These are phyloP conservation scores for Termitomyces sp. DNA, from an alignment of 768 basidiomycete species.

Conservation along the genomic window DNA sequence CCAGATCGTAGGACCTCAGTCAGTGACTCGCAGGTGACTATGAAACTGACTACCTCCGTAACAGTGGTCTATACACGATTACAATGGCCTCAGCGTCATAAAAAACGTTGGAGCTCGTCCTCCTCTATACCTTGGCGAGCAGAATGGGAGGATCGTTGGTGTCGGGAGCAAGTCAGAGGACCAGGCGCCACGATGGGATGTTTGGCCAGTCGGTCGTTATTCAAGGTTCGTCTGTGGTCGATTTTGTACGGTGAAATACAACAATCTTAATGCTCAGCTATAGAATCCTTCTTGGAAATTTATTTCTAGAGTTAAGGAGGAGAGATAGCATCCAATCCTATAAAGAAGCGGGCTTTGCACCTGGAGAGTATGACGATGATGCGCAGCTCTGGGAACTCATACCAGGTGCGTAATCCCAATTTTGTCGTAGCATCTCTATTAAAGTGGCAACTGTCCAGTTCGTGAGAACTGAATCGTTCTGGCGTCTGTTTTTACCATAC, in stretches of 20 bases:
- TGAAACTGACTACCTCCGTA: not conserved
- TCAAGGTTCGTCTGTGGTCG: slow-evolving; percentile 1
- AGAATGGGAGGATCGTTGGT: slow-evolving; percentile 4
- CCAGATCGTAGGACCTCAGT: not conserved
- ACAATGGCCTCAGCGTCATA: slow-evolving; percentile 7
- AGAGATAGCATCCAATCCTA: not conserved
- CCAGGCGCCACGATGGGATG: slow-evolving; percentile 7
- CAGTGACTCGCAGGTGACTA: not conserved
- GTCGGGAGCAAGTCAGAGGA: slow-evolving; percentile 2
- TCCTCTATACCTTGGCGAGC: slow-evolving; percentile 6
- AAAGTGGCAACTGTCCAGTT: not conserved
- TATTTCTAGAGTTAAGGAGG: slow-evolving; percentile 4
- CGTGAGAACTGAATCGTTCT: not conserved
- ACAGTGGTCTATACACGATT: slow-evolving; percentile 6
- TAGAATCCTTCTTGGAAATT: slow-evolving; percentile 6
- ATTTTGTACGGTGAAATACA: not conserved
- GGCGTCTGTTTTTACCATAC: not conserved
- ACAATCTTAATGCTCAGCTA: not conserved
- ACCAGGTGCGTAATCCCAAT: not conserved
- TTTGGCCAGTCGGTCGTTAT: slow-evolving; percentile 8
- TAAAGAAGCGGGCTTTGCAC: slow-evolving; percentile 8
- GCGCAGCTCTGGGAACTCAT: slow-evolving; percentile 6
- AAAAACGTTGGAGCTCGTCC: not conserved
- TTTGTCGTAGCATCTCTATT: not conserved
- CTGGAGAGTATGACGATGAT: slow-evolving; percentile 8